Conservation (phyloP, 768 basidiomycete species). For the Termitomyces sp. region DNA sequence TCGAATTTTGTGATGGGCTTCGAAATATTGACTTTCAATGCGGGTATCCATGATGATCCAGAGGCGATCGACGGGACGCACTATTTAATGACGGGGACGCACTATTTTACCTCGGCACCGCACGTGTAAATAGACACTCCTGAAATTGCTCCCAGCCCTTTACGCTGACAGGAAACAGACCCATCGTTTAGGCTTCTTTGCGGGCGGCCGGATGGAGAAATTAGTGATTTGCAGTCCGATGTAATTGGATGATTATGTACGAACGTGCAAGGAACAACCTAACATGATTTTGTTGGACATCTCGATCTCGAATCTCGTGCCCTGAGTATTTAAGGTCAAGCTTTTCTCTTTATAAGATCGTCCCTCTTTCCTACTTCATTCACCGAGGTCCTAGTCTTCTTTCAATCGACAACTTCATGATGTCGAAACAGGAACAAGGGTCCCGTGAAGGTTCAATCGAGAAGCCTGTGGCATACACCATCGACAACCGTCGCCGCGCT, state of each 20-base stretch:
- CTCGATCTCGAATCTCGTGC: constrained; percentile 4
- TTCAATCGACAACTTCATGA: constrained; percentile 8
- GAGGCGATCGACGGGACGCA: not conserved
- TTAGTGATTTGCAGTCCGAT: not conserved
- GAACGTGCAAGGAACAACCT: constrained; percentile 25
- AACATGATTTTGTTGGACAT: constrained; percentile 4
- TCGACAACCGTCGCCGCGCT: constrained; percentile 71
- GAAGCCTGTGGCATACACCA: constrained; percentile 30
- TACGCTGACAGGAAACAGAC: not conserved
- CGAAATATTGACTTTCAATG: not conserved
- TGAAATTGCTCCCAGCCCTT: not conserved
- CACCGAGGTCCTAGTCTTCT: constrained; percentile 2
- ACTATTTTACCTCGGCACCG: not conserved
- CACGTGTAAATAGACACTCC: not conserved
- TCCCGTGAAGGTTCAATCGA: constrained; percentile 28
- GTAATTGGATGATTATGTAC: constrained; percentile 24
- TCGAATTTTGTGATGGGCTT: not conserved
- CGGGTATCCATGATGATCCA: not conserved
- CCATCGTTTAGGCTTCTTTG: not conserved
- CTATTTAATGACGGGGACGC: not conserved
- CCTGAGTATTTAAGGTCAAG: constrained; percentile 1
- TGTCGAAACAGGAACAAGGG: constrained; percentile 33
- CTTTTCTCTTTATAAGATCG: not conserved
- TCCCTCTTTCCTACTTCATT: not conserved
- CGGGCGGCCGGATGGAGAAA: not conserved